Conservation (phyloP, 495 filamentous ascomycete genomes). For the Penicillium bialowiezense region DNA sequence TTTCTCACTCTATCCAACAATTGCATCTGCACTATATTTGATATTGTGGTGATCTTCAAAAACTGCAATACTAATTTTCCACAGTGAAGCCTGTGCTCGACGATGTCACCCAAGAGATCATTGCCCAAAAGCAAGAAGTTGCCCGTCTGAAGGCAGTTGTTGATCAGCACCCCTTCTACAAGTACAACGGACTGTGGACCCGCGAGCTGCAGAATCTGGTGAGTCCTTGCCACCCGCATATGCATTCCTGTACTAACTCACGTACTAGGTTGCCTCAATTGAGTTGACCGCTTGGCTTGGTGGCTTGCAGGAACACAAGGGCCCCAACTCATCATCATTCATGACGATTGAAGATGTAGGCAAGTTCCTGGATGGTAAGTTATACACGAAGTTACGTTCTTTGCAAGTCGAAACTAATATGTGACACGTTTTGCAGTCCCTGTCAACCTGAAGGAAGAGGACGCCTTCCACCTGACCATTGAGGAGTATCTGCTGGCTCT, state of each 20-base stretch:
- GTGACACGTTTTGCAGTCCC: constrained; percentile 77
- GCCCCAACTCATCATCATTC: constrained; percentile 47
- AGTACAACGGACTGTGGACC: constrained; percentile 84
- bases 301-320: constrained; percentile 50
- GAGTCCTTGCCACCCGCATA: constrained; percentile 8
- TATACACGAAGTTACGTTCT: neutral
- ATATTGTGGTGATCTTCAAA: neutral
- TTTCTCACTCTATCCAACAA: neutral
- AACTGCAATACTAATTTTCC: constrained; percentile 2
- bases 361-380: constrained; percentile 65
- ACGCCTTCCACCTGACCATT: constrained; percentile 91
- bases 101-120: constrained; percentile 37
- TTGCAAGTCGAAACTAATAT: neutral
- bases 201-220: constrained; percentile 81
- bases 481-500: constrained; percentile 93
- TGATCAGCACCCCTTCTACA: constrained; percentile 90
- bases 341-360: constrained; percentile 88
- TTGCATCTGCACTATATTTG: too few species aligned
- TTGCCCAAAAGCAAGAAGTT: constrained; percentile 44
- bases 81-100: constrained; percentile 46
- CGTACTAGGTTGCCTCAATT: constrained; percentile 56
- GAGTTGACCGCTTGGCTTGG: constrained; percentile 78
- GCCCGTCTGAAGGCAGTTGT: constrained; percentile 62
- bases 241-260: constrained; percentile 4
- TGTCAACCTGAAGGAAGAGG: constrained; percentile 84